These are phyloP conservation scores for Solanum corneliomulleri DNA, from an alignment of 257 asterid genomes.

Conservation along the genomic window DNA sequence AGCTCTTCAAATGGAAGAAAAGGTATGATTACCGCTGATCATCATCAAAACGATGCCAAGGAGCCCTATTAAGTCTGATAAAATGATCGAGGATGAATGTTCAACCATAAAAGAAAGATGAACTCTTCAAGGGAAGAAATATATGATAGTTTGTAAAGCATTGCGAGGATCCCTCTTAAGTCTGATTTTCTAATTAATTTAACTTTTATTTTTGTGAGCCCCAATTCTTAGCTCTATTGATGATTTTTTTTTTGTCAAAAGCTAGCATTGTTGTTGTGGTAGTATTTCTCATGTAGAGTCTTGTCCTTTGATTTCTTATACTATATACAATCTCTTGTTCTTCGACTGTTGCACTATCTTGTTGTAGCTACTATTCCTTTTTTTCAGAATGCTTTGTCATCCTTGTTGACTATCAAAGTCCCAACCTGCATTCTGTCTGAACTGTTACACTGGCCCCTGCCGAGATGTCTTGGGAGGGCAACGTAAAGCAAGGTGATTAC, in stretches of 20 bases:
- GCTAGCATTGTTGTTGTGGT: background rate
- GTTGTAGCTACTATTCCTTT: background rate
- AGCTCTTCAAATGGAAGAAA: slow-evolving; percentile 33
- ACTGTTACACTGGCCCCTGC: background rate
- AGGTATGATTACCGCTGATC: background rate
- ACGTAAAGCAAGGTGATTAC: background rate
- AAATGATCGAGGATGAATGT: background rate
- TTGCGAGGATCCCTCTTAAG: background rate
- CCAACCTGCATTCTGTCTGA: background rate
- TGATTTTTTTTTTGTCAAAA: background rate
- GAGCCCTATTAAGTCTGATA: background rate
- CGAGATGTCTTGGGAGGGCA: background rate
- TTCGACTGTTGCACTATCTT: background rate
- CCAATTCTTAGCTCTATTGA: background rate
- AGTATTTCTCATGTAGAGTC: background rate
- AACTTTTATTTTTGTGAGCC: background rate
- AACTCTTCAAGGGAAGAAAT: background rate
- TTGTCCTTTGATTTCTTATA: background rate
- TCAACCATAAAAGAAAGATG: background rate
- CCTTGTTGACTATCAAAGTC: background rate
- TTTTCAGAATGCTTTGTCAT: background rate
- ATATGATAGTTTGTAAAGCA: background rate
- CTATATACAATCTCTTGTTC: background rate
- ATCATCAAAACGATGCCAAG: background rate
- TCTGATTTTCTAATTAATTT: background rate